phyloP scores from a whole-genome alignment of 148 eudicot species.

The Silene conica region DNA sequence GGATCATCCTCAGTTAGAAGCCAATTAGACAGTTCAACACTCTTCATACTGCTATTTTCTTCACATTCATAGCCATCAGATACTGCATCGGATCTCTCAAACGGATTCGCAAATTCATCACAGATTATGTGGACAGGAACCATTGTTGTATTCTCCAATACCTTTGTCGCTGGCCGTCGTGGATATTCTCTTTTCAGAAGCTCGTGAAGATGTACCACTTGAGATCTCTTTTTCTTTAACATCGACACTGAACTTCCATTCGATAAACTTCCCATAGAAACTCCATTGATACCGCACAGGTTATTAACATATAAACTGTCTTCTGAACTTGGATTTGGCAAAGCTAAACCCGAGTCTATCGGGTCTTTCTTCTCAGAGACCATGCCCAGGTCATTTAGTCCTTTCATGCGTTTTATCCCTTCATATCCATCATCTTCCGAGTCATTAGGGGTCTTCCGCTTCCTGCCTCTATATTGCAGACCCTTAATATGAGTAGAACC shows the following conservation, averaged over 20 bases:
- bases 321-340: conserved; percentile 24
- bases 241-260: conserved; percentile 43
- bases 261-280: conserved; percentile 14
- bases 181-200: conserved; percentile 56
- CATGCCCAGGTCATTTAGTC: conserved; percentile 71
- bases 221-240: conserved; percentile 58
- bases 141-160: conserved; percentile 62
- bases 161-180: conserved; percentile 62
- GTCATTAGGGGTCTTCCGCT: conserved; percentile 58
- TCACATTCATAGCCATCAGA: conserved; percentile 43
- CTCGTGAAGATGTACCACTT: conserved; percentile 56
- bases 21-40: conserved; percentile 33
- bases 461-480: conserved; percentile 34
- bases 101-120: conserved; percentile 48
- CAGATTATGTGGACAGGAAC: conserved; percentile 65
- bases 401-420: conserved; percentile 82
- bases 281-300: conserved; percentile 15
- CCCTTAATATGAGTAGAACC: conserved; percentile 29
- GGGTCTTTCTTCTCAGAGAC: conserved; percentile 23
- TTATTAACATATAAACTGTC: conserved; percentile 11
- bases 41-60: conserved; percentile 36
- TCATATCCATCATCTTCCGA: conserved; percentile 89
- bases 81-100: conserved; percentile 46
- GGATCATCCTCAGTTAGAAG: conserved; percentile 33
- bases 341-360: conserved; percentile 19